These are phyloP conservation scores for Rostrohypoxylon terebratum DNA, from an alignment of 495 filamentous ascomycete genomes.

Conservation along the genomic window DNA sequence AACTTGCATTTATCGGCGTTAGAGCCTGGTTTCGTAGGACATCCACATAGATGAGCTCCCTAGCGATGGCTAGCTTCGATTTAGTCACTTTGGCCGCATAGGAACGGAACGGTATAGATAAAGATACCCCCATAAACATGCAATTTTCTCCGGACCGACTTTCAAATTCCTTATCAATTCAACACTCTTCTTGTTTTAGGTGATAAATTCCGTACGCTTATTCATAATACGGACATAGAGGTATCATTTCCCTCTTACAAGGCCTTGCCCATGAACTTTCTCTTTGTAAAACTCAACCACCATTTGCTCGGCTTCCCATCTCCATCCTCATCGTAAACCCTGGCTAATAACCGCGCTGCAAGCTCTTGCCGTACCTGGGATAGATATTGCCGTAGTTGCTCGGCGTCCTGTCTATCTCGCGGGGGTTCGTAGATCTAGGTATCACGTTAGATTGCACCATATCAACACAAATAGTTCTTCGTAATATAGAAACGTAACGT, in stretches of 20 bases:
- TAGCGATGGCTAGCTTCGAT: slow-evolving; percentile 29
- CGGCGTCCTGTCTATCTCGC: slow-evolving; percentile 85
- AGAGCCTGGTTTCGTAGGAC: slow-evolving; percentile 5
- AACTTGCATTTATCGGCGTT: slow-evolving; percentile 33
- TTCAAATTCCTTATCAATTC: background rate
- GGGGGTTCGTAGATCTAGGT: slow-evolving; percentile 72
- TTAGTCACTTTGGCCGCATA: slow-evolving; percentile 19
- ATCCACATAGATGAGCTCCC: slow-evolving; percentile 6
- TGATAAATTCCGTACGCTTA: slow-evolving; percentile 4
- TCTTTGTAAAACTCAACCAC: slow-evolving; percentile 98
- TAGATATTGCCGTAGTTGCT: slow-evolving; percentile 86
- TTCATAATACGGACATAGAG: slow-evolving; percentile 7
- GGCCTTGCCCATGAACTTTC: slow-evolving; percentile 98
- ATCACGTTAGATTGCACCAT: slow-evolving; percentile 14
- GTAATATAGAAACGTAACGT: slow-evolving; percentile 14
- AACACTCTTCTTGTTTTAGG: slow-evolving; percentile 11
- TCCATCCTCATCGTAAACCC: slow-evolving; percentile 87
- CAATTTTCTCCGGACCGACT: slow-evolving; percentile 4
- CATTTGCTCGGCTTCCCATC: slow-evolving; percentile 89
- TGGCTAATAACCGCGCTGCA: slow-evolving; percentile 79
- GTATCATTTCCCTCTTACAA: slow-evolving; percentile 59
- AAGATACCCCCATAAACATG: slow-evolving; percentile 5
- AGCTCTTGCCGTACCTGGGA: slow-evolving; percentile 93
- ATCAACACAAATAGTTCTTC: background rate
- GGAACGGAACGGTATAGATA: too few species aligned